Percentiles rank a stretch among this genome's conserved stretches.
Conservation (phyloP, 768 basidiomycete species). For the Collybia nuda region DNA sequence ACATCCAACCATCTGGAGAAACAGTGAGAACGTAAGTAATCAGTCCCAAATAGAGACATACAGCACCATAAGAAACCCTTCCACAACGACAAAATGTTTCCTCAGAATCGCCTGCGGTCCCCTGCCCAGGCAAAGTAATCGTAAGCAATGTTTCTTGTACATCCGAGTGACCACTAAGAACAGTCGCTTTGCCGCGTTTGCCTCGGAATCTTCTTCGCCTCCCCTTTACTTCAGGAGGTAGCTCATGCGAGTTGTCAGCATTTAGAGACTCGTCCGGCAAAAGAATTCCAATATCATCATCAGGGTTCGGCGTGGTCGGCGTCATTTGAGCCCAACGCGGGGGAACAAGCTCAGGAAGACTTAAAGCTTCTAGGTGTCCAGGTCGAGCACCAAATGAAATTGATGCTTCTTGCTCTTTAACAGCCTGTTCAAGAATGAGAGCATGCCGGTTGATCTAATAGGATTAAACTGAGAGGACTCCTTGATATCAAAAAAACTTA, state of each 20-base stretch:
- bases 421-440: constrained; percentile 71
- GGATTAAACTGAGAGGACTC: constrained; percentile 6
- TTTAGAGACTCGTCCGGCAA: no score
- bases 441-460: constrained; percentile 77
- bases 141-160: constrained; percentile 26
- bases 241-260: neutral
- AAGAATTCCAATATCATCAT: constrained; percentile 25
- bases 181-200: neutral
- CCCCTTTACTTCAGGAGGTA: constrained; percentile 6
- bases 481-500: constrained; percentile 29
- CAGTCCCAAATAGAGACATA: constrained; percentile 31
- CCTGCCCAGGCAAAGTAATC: constrained; percentile 35
- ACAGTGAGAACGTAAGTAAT: constrained; percentile 4
- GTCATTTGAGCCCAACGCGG: constrained; percentile 51
- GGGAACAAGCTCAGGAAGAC: constrained; percentile 62
- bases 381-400: constrained; percentile 35
- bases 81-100: constrained; percentile 81
- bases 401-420: constrained; percentile 42
- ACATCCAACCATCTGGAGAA: constrained; percentile 80
- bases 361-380: constrained; percentile 38
- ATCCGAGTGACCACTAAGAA: neutral
- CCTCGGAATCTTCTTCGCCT: neutral
- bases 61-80: constrained; percentile 78
- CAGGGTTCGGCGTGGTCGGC: constrained; percentile 42
- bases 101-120: constrained; percentile 23